Percentiles rank a stretch among this genome's conserved stretches.
Evolutionary conservation across 2,329 filamentous ascomycete genomes (phyloP).

Genomic region (Plenodomus tracheiphilus): DNA sequence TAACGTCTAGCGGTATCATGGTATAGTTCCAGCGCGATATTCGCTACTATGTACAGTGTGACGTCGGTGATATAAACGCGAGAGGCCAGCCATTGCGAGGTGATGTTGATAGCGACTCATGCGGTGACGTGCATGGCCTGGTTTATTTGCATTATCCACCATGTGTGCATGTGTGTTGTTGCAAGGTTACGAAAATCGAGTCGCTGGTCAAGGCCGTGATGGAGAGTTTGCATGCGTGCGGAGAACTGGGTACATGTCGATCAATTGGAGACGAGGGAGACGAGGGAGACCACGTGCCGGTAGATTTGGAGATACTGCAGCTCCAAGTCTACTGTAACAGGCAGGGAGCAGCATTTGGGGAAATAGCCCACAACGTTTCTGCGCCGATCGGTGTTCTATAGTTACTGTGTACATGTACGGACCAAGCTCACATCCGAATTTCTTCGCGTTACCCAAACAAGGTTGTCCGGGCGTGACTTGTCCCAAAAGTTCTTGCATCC

Average conservation of each 20-base stretch:
- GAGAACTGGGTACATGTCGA: background rate
- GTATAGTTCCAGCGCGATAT: background rate
- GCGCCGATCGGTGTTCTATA: constrained; percentile 1
- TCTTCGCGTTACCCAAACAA: background rate
- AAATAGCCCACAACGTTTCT: background rate
- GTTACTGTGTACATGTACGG: background rate
- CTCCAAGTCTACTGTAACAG: background rate
- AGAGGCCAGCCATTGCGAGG: background rate
- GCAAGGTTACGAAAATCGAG: background rate
- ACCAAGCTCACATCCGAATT: background rate
- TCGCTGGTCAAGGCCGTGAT: background rate
- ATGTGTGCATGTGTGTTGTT: background rate
- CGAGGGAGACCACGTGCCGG: background rate
- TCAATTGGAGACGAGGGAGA: background rate
- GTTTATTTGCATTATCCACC: background rate
- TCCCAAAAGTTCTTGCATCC: background rate
- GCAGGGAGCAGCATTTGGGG: background rate
- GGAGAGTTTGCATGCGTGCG: constrained; percentile 1
- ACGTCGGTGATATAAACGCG: constrained; percentile 2
- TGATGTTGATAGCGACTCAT: background rate
- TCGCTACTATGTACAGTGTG: background rate
- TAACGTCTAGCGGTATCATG: too few relatives aligned
- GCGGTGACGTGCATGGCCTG: background rate
- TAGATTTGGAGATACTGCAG: background rate
- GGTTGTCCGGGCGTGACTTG: background rate